A percentile compares a stretch with the other conserved stretches of the same genome.
These are phyloP conservation scores for Bombardia bombarda DNA, from an alignment of 495 filamentous ascomycete genomes.

Conservation along the genomic window DNA sequence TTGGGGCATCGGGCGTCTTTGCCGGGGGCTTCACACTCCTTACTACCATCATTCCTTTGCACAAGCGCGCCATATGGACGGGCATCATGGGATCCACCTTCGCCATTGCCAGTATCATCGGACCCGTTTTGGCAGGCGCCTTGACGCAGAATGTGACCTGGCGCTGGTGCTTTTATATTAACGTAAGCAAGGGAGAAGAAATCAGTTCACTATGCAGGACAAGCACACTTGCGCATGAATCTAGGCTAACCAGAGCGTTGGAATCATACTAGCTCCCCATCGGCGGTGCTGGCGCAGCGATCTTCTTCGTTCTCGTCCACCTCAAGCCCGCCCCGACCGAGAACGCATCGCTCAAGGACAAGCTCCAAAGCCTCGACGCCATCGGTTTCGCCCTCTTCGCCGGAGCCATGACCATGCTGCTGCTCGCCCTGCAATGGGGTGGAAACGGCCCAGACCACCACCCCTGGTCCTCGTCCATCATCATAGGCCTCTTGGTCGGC, in stretches of 20 bases:
- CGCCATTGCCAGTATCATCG: not conserved
- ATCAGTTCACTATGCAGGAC: too few relatives aligned
- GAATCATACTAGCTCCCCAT: too few relatives aligned
- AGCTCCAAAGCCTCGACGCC: slow-evolving; percentile 40
- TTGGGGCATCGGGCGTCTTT: slow-evolving; percentile 37
- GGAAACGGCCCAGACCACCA: slow-evolving; percentile 52
- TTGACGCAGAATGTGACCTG: not conserved
- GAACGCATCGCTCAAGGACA: not conserved
- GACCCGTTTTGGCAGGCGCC: not conserved
- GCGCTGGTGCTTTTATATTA: slow-evolving; percentile 1
- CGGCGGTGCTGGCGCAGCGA: not conserved
- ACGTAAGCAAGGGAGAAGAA: too few relatives aligned
- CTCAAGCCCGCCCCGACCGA: not conserved
- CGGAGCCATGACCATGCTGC: slow-evolving; percentile 54
- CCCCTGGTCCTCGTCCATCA: slow-evolving; percentile 50
- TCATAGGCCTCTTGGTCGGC: slow-evolving; percentile 57
- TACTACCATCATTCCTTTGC: not conserved
- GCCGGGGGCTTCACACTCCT: slow-evolving; percentile 48
- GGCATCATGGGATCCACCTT: not conserved
- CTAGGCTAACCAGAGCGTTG: too few relatives aligned
- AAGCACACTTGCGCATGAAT: too few relatives aligned
- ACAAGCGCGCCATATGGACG: not conserved
- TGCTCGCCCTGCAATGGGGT: slow-evolving; percentile 75
- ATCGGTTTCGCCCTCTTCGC: slow-evolving; percentile 55
- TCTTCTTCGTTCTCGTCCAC: not conserved